Percentiles rank a stretch among this genome's conserved stretches.
phyloP scores from a whole-genome alignment of 176 grass and related monocot species.

The Raddia distichophylla region DNA sequence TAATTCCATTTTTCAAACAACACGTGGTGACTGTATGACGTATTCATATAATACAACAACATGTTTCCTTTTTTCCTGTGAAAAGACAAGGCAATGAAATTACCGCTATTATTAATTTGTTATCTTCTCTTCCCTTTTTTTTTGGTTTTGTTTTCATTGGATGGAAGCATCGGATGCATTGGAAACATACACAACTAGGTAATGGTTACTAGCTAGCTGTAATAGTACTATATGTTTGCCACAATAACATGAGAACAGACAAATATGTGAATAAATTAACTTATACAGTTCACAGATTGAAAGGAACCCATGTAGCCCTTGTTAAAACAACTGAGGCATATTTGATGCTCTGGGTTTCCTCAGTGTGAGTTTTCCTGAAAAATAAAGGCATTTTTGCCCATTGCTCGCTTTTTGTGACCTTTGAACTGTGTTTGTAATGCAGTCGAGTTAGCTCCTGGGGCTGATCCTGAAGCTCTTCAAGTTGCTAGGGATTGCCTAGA shows the following conservation, averaged over 20 bases:
- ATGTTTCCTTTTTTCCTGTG: not conserved
- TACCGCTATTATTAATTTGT: not conserved
- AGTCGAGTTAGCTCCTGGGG: slow-evolving; percentile 62
- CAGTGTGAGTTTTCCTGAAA: not conserved
- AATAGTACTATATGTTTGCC: not conserved
- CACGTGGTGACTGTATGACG: not conserved
- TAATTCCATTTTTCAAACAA: not conserved
- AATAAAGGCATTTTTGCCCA: not conserved
- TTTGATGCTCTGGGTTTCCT: not conserved
- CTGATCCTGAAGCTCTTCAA: slow-evolving; percentile 70
- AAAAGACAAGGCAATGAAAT: not conserved
- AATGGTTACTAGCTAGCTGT: not conserved
- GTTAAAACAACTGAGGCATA: not conserved
- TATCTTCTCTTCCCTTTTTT: not conserved
- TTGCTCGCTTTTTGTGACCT: not conserved
- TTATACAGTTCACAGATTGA: not conserved
- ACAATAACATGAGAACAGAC: not conserved
- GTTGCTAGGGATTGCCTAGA: slow-evolving; percentile 68
- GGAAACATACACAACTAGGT: not conserved
- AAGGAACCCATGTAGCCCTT: not conserved
- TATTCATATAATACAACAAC: not conserved
- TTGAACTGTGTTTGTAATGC: slow-evolving; percentile 37
- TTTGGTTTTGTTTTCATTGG: not conserved
- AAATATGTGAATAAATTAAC: not conserved
- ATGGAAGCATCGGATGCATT: not conserved